Percentiles rank a stretch among this genome's conserved stretches.
phyloP scores from a whole-genome alignment of 371 early-diverging fungal genomes.

The Mucor mucedo region DNA sequence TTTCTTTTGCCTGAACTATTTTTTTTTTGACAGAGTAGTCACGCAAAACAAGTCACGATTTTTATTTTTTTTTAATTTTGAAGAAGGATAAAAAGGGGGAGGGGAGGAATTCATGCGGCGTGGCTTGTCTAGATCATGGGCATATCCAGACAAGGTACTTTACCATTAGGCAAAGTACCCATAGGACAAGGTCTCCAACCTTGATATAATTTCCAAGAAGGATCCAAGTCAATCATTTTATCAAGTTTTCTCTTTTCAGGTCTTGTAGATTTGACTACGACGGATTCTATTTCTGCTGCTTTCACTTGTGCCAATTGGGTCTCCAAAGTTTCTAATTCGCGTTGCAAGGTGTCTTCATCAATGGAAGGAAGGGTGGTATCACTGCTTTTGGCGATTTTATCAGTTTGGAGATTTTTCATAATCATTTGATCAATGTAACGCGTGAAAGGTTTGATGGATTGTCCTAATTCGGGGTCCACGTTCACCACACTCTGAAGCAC shows the following conservation, averaged over 20 bases:
- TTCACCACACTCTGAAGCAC: slow-evolving; percentile 32
- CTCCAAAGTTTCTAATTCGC: slow-evolving; percentile 28
- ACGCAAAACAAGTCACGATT: slow-evolving; percentile 7
- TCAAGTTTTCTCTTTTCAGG: not conserved
- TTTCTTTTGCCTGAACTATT: not conserved
- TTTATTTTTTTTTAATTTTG: not conserved
- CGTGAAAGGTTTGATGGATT: slow-evolving; percentile 37
- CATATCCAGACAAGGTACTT: slow-evolving; percentile 43
- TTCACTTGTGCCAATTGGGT: slow-evolving; percentile 27
- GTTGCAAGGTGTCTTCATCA: slow-evolving; percentile 1
- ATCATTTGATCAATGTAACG: slow-evolving; percentile 42
- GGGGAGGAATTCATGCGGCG: not conserved
- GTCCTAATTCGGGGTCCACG: slow-evolving; percentile 23
- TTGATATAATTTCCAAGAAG: slow-evolving; percentile 36
- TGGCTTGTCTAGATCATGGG: not conserved
- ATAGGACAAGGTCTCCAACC: slow-evolving; percentile 47
- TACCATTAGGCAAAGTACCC: slow-evolving; percentile 50
- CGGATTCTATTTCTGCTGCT: not conserved
- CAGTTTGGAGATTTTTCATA: slow-evolving; percentile 7
- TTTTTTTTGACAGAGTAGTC: not conserved
- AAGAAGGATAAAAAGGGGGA: too few relatives aligned
- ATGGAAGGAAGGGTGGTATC: too few relatives aligned
- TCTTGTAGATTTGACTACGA: slow-evolving; percentile 1
- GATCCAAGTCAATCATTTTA: slow-evolving; percentile 16
- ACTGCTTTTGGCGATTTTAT: too few relatives aligned